A percentile compares a stretch with the other conserved stretches of the same genome.
phyloP scores from a whole-genome alignment of 371 early-diverging fungal genomes.

The Mortierella sp. region DNA sequence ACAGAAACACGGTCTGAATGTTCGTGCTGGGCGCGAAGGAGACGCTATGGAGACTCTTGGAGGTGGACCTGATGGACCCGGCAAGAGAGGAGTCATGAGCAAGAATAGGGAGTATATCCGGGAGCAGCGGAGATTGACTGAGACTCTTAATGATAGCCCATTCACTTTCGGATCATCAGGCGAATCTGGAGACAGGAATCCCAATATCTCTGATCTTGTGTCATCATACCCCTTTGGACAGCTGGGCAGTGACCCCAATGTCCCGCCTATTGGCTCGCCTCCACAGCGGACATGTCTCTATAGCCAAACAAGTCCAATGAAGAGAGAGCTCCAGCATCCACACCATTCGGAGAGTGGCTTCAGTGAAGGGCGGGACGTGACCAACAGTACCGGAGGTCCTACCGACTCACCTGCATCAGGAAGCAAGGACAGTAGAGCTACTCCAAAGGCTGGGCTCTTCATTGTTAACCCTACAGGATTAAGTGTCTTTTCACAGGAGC shows the following conservation, averaged over 20 bases:
- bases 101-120: no score
- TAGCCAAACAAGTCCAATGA: conserved; percentile 15
- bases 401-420: no score
- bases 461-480: no score
- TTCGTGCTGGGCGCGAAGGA: conserved; percentile 30
- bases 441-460: no score
- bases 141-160: no score
- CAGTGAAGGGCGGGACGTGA: no score
- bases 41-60: conserved; percentile 22
- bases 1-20: conserved; percentile 33
- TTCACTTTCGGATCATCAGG: not conserved
- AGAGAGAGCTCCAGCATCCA: conserved; percentile 6
- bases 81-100: no score
- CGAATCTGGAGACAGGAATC: not conserved
- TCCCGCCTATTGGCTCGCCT: conserved; percentile 12
- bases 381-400: no score
- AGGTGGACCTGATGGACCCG: not conserved
- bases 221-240: conserved; percentile 49
- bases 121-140: no score
- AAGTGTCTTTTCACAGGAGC: no score
- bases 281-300: conserved; percentile 16
- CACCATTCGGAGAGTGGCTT: no score
- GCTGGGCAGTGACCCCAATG: conserved; percentile 2
- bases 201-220: conserved; percentile 41
- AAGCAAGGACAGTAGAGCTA: no score